phyloP scores from a whole-genome alignment of 202 grass and related monocot species.

The Sporobolus alterniflorus region DNA sequence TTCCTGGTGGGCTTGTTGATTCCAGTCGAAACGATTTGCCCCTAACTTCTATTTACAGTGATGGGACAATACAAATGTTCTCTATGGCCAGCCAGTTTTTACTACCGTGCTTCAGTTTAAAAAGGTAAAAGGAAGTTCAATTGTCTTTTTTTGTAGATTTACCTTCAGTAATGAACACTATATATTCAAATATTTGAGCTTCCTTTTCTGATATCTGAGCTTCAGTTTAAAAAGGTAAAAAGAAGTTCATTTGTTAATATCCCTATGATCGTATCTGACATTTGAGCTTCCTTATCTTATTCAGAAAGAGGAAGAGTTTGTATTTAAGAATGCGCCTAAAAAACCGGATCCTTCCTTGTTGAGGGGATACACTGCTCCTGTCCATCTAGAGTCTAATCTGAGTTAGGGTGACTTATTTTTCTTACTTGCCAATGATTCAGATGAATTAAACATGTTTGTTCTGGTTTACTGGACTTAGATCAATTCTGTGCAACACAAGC shows the following conservation, averaged over 20 bases:
- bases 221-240: constrained; percentile 88
- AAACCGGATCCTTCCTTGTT: constrained; percentile 87
- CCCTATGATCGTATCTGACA: constrained; percentile 34
- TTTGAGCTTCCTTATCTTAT: constrained; percentile 44
- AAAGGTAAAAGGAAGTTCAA: constrained; percentile 53
- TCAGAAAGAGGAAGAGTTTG: constrained; percentile 94
- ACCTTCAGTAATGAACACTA: neutral
- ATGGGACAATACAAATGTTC: constrained; percentile 65
- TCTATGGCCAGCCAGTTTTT: constrained; percentile 52
- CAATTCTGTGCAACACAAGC: constrained; percentile 71
- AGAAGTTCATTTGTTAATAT: neutral
- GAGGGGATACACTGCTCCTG: constrained; percentile 89
- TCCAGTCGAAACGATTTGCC: constrained; percentile 90
- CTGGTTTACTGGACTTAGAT: constrained; percentile 53
- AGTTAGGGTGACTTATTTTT: constrained; percentile 86
- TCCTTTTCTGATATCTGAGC: too few species aligned
- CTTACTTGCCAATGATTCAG: constrained; percentile 95
- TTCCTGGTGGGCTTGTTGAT: constrained; percentile 84
- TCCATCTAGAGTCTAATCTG: constrained; percentile 95
- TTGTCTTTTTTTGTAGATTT: constrained; percentile 22
- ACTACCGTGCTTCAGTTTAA: constrained; percentile 89
- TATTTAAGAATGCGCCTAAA: constrained; percentile 79
- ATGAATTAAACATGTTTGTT: constrained; percentile 95
- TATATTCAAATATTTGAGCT: too few species aligned
- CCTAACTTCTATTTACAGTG: constrained; percentile 68